Conservation (phyloP, 768 basidiomycete species). For the Mycena vulgaris region DNA sequence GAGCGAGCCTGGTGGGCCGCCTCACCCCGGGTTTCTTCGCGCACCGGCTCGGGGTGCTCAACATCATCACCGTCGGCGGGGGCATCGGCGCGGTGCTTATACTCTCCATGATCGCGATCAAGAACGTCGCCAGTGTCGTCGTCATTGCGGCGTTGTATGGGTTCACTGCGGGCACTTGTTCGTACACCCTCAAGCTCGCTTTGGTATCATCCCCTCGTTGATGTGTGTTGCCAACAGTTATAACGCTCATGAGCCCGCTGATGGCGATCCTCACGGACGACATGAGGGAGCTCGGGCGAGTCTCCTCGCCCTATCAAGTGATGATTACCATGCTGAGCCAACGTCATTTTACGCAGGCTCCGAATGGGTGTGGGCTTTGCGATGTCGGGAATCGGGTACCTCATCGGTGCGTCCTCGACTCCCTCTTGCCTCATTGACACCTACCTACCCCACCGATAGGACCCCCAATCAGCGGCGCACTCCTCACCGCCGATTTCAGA, state of each 20-base stretch:
- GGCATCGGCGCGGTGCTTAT: constrained; percentile 44
- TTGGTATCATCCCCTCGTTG: constrained; percentile 4
- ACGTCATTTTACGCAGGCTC: constrained; percentile 40
- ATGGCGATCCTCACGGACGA: constrained; percentile 50
- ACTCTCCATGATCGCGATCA: constrained; percentile 53
- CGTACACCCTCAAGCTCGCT: constrained; percentile 33
- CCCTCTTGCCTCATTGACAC: too few relatives aligned
- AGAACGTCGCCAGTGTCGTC: constrained; percentile 40
- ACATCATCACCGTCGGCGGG: constrained; percentile 43
- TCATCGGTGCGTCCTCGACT: not conserved
- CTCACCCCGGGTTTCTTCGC: constrained; percentile 54
- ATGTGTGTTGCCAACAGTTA: constrained; percentile 44
- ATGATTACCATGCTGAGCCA: not conserved
- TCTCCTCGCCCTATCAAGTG: not conserved
- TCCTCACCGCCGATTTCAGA: constrained; percentile 48
- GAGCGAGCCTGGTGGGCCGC: constrained; percentile 54
- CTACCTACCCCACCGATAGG: too few relatives aligned
- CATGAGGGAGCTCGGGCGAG: constrained; percentile 54
- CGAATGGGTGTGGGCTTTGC: constrained; percentile 45
- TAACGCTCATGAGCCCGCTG: constrained; percentile 49
- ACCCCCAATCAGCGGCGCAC: constrained; percentile 55
- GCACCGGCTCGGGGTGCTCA: constrained; percentile 45
- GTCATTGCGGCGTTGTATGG: constrained; percentile 51
- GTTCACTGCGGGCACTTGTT: constrained; percentile 53
- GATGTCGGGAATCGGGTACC: not conserved